Evolutionary conservation across 257 asterid species (phyloP), one percentile per base, ranked within the genome.

Genomic region (Petunia secreta): DNA sequence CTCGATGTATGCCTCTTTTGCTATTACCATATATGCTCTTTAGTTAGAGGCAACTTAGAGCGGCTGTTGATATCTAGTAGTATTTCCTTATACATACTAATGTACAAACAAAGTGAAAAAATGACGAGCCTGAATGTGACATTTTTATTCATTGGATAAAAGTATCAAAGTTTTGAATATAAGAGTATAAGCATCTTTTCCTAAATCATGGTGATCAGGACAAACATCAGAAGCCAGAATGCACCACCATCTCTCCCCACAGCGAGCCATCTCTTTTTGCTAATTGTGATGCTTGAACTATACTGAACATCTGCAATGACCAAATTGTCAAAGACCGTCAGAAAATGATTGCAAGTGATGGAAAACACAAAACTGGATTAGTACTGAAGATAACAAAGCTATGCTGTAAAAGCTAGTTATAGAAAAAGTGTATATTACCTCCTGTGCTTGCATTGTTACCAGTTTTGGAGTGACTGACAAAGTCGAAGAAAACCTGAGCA

Each of bases 401-500:
- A 62, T 62, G 15, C 14, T 34, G 15, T 62, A 41, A 8, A 25
- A 58, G 36, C 16, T 4, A 58, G 34, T 58, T 34, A 16, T 16
- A n/a, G 43, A 69, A 57, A 40, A 34, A 52, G 40, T 43, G 48
- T 44, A 63, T 8, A 34, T 59, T 84, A 82, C 87, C 80, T 44
- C 84, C 80, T 68, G 77, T 25, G 68, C 46, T 65, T n/a, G 83
- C 5, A 1, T 54, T 54, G 2, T 50, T 75, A 82, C 74, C 80
- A 57, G 55, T 71, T 52, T 68, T 82, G 5, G 84, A 71, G 37
- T 39, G 15, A 15, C 48, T 83, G 34, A 71, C 53, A 13, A 82
- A 81, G 63, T 85, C 86, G 84, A 78, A 43, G 41, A 87, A 90
- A 81, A 90, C 68, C 82, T 79, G 84, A 64, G 92, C 90, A 25